phyloP scores from a whole-genome alignment of 73 alveolate species.

The Paramecium tetraurelia region DNA sequence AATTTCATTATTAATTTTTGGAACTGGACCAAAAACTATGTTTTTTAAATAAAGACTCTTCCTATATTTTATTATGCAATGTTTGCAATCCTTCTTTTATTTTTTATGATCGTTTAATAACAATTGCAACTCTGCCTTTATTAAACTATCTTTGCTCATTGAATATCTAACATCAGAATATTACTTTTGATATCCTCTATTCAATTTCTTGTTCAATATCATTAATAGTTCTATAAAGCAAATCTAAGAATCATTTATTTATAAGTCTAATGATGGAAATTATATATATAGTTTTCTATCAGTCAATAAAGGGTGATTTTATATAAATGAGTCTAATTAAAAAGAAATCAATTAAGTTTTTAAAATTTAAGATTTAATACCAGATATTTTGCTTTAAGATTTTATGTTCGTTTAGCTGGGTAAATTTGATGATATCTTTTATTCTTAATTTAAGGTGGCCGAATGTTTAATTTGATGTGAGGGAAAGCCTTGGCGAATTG shows the following conservation, averaged over 20 bases:
- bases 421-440: background rate
- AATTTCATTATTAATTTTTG: background rate
- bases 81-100: background rate
- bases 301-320: constrained; percentile 3
- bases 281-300: background rate
- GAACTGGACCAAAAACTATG: background rate
- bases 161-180: background rate
- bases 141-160: background rate
- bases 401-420: background rate
- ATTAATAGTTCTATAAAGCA: background rate
- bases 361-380: background rate
- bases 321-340: background rate
- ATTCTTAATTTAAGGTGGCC: background rate
- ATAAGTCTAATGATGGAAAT: background rate
- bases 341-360: background rate
- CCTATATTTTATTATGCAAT: constrained; percentile 19
- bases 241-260: background rate
- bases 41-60: background rate
- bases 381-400: background rate
- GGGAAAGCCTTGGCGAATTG: background rate
- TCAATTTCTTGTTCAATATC: background rate
- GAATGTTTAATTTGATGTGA: background rate
- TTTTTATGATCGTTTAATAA: constrained; percentile 13
- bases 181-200: background rate
- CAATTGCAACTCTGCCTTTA: background rate